Base-by-base conservation (phyloP, 768 basidiomycete genomes). In the Termitomyces sp. region DNA sequence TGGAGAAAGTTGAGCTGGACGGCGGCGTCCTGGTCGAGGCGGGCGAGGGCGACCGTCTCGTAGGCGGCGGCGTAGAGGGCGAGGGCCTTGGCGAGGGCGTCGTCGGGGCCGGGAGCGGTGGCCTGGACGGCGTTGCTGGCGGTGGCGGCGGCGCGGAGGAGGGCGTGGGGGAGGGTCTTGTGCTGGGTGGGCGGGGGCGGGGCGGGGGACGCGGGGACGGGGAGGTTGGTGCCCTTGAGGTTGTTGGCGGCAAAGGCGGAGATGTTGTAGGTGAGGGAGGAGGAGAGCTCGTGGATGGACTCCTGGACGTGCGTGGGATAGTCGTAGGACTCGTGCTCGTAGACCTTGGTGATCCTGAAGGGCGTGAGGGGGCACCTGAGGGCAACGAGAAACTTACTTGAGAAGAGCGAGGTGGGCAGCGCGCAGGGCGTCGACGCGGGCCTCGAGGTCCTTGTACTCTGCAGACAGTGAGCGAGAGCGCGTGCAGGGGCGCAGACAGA, bases 401-500 rank as follows among this genome's bases (percentile, higher is more conserved):
- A 96, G 81, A 54, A 98, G 63, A 3, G 82, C 70, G 57, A 89
- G 70, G 70, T 96, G 94, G 5, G 92, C 89, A 49, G 82, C 77
- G 65, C 87, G 85, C 56, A 99, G 85, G 36, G 93, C 94, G 75
- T 99, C 97, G 45, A 98, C 97, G 59, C 94, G 89, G 50, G 88
- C 81, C 76, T 99, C 97, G 65, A 99, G 86, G 71, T 96, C 93
- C 69, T 89, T 95, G 83, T 98, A 99, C 74, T 99, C 96, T 92
- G 78, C 2, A 43, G 2, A 15, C 12, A 17, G 32, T 40, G 1
- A 45, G 45, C 5, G 17, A 0, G 32, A 3, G 4, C 20, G 20
- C 40, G 9, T 25, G 9, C 25, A 49, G 37, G 32, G 38, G 53
- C 9, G 3, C 10, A 29, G 31, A 12, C 43, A 20, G 31, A 71